Evolutionary conservation across 331 rosid species (phyloP).

Genomic region (Cucumis variabilis): DNA sequence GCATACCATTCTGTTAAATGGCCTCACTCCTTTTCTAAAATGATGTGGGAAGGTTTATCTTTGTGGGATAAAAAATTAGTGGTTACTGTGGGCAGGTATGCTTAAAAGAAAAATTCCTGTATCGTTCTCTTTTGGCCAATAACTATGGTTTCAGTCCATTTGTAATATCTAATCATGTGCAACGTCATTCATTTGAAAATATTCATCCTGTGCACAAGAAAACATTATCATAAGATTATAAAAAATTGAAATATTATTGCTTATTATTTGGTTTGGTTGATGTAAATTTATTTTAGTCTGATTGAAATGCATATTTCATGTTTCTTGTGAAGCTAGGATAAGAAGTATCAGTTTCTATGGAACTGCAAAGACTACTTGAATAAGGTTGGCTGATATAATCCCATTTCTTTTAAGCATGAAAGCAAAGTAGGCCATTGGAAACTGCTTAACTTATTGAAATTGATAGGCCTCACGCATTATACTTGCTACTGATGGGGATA

Average conservation of each 20-base stretch:
- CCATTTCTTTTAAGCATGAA: constrained; percentile 22
- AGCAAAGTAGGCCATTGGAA: background rate
- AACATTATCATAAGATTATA: background rate
- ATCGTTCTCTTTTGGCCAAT: constrained; percentile 2
- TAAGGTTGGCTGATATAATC: constrained; percentile 54
- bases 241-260: background rate
- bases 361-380: constrained; percentile 83
- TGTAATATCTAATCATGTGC: background rate
- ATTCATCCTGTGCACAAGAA: constrained; percentile 1
- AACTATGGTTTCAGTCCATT: background rate
- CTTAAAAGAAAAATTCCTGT: background rate
- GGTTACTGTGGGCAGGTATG: background rate
- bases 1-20: background rate
- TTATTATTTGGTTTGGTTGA: constrained; percentile 6
- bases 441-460: constrained; percentile 31
- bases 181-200: background rate
- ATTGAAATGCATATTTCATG: constrained; percentile 60
- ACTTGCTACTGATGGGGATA: constrained; percentile 97
- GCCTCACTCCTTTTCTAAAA: background rate
- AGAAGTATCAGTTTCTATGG: constrained; percentile 93
- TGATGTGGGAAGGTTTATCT: background rate
- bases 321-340: constrained; percentile 90
- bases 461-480: constrained; percentile 86
- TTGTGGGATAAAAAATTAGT: background rate
- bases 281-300: constrained; percentile 24